Evolutionary conservation across 1,284 basidiomycete species (phyloP).

Genomic region (Trichosporon ovoides): DNA sequence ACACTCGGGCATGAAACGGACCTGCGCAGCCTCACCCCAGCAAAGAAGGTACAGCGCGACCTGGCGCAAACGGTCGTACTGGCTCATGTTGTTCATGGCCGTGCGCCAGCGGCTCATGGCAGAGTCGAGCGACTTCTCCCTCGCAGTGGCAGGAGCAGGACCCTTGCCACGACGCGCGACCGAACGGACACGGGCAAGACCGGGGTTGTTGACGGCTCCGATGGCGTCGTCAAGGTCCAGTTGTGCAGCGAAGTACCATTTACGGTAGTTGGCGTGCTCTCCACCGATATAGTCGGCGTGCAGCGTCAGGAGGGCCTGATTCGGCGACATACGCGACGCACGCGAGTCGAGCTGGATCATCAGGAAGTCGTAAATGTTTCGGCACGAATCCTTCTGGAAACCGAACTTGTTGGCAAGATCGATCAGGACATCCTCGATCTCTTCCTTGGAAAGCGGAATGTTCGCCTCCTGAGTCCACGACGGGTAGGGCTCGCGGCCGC

Average conservation of each 20-base stretch:
- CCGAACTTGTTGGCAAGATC: slow-evolving; percentile 99
- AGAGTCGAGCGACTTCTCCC: slow-evolving; percentile 78
- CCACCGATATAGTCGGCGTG: slow-evolving; percentile 99
- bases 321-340: slow-evolving; percentile 94
- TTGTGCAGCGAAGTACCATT: slow-evolving; percentile 99
- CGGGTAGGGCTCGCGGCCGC: slow-evolving; percentile 56
- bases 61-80: slow-evolving; percentile 95
- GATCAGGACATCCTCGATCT: slow-evolving; percentile 97
- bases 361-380: slow-evolving; percentile 83
- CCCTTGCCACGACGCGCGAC: slow-evolving; percentile 58
- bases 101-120: slow-evolving; percentile 91
- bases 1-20: slow-evolving; percentile 96
- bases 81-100: slow-evolving; percentile 98
- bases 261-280: slow-evolving; percentile 91
- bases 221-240: slow-evolving; percentile 98
- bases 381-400: slow-evolving; percentile 77
- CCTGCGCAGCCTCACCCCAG: slow-evolving; percentile 98
- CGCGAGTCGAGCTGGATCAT: slow-evolving; percentile 98
- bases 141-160: slow-evolving; percentile 51
- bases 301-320: slow-evolving; percentile 87
- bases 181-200: slow-evolving; percentile 73
- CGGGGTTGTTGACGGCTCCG: slow-evolving; percentile 85
- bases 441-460: slow-evolving; percentile 94
- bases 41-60: slow-evolving; percentile 92
- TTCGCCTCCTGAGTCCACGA: slow-evolving; percentile 88